Base-by-base conservation (phyloP, 2,329 filamentous ascomycete genomes). In the Alternaria metachromatica region DNA sequence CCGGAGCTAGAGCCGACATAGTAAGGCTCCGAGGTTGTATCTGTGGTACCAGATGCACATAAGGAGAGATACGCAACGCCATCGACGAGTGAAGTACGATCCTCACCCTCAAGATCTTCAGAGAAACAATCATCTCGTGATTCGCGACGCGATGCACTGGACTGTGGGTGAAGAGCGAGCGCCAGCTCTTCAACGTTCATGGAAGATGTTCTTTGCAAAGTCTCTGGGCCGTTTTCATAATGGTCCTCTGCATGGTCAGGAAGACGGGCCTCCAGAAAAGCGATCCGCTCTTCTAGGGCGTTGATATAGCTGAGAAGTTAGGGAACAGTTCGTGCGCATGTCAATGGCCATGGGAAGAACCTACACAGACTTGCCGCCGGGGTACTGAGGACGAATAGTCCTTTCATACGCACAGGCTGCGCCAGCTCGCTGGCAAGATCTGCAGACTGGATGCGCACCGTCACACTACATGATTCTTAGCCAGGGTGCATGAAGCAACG, bases 1-100 rank as follows among this genome's bases (percentile, higher is more conserved):
- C 73, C 73, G 37, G 73, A 74, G 56, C 72, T 74, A 11, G 72
- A 73, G 6, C 73, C 73, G 26, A 75, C 69, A 51, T 75, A 75
- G 57, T 69, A 74, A 7, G 72, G 73, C 46, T 73, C 72, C 41
- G 63, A 64, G 2, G 62, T 63, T 18, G 67, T 64, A 44, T 74
- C 71, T 33, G 71, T 74, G 2, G 70, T 71, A 12, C 72, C 72
- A 46, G 72, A 73, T 9, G 72, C 72, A 30, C 72, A 74, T 3
- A 75, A 58, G 41, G 72, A 75, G 20, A 75, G 65, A 30, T 75
- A 75, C 6, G 72, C 72, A 10, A 75, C 72, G 21, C 72, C 72
- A 54, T 75, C 68, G 12, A 75, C 67, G 8, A 75, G 58, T 5
- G 70, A 72, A 18, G 66, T 70, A 8, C 66, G 63, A 18, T 73